Evolutionary conservation across 305 asterid genomes (phyloP).

Genomic region (Fraxinus greggii): DNA sequence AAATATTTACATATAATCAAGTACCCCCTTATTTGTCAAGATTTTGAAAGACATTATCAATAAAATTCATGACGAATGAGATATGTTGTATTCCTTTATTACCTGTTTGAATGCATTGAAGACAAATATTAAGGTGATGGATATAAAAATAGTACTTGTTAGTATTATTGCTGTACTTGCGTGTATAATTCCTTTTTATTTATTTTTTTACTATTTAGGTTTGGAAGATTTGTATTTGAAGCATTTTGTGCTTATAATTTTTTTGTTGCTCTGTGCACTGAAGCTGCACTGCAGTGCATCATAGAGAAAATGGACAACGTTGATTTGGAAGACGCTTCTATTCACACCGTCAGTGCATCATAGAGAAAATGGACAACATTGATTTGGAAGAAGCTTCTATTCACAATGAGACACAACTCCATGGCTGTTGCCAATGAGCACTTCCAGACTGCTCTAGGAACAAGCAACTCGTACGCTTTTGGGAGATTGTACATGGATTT

Average conservation of each 20-base stretch:
- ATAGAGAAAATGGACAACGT: too few relatives aligned
- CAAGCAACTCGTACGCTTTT: too few relatives aligned
- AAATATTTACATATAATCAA: not conserved
- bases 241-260: not conserved
- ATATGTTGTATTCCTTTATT: not conserved
- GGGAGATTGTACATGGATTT: too few relatives aligned
- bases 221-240: not conserved
- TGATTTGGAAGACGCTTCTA: too few relatives aligned
- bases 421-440: too few relatives aligned
- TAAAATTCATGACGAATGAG: not conserved
- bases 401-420: too few relatives aligned
- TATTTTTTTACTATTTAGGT: not conserved
- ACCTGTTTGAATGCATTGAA: not conserved
- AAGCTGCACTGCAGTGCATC: too few relatives aligned
- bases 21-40: not conserved
- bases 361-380: too few relatives aligned
- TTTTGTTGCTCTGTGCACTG: too few relatives aligned
- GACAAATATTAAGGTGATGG: not conserved
- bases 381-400: too few relatives aligned
- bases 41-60: not conserved
- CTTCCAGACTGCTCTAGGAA: too few relatives aligned
- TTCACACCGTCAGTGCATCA: too few relatives aligned
- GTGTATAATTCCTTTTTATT: not conserved
- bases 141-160: not conserved
- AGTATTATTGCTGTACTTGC: not conserved